phyloP scores from a whole-genome alignment of 768 basidiomycete genomes.

The Mycena filopes region DNA sequence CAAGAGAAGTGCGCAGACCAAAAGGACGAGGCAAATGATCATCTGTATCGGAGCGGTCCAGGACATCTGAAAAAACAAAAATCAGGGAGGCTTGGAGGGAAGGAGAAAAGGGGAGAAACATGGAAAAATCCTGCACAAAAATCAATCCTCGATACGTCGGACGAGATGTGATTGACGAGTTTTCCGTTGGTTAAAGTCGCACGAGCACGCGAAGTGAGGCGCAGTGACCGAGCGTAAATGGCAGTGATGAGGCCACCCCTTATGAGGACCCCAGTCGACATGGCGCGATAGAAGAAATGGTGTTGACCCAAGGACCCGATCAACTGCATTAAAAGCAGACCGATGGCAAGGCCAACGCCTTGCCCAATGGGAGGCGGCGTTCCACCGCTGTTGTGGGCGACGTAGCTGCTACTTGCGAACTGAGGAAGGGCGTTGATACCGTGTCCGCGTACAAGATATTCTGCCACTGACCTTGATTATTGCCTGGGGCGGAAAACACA shows the following conservation, averaged over 20 bases:
- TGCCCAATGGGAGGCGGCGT: slow-evolving; percentile 54
- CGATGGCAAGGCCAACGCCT: slow-evolving; percentile 83
- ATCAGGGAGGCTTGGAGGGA: slow-evolving; percentile 14
- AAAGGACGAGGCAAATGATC: slow-evolving; percentile 77
- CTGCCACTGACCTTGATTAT: slow-evolving; percentile 21
- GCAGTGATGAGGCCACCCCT: slow-evolving; percentile 89
- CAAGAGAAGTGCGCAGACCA: slow-evolving; percentile 39
- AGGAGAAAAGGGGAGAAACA: slow-evolving; percentile 52
- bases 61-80: slow-evolving; percentile 46
- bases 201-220: slow-evolving; percentile 81
- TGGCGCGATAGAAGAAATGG: slow-evolving; percentile 85
- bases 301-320: slow-evolving; percentile 74
- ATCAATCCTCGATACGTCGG: slow-evolving; percentile 91
- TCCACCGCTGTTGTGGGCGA: slow-evolving; percentile 50
- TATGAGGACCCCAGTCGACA: slow-evolving; percentile 80
- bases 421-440: slow-evolving; percentile 68
- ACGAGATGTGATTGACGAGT: slow-evolving; percentile 93
- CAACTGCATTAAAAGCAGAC: slow-evolving; percentile 74
- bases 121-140: slow-evolving; percentile 87
- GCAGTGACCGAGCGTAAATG: slow-evolving; percentile 83
- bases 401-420: slow-evolving; percentile 74
- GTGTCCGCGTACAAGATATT: background rate
- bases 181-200: slow-evolving; percentile 87
- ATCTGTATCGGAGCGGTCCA: slow-evolving; percentile 86
- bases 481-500: slow-evolving; percentile 18